Evolutionary conservation across 2,329 filamentous ascomycete genomes (phyloP), one percentile per base, ranked within the genome.

Genomic region (Colletotrichum shisoi): DNA sequence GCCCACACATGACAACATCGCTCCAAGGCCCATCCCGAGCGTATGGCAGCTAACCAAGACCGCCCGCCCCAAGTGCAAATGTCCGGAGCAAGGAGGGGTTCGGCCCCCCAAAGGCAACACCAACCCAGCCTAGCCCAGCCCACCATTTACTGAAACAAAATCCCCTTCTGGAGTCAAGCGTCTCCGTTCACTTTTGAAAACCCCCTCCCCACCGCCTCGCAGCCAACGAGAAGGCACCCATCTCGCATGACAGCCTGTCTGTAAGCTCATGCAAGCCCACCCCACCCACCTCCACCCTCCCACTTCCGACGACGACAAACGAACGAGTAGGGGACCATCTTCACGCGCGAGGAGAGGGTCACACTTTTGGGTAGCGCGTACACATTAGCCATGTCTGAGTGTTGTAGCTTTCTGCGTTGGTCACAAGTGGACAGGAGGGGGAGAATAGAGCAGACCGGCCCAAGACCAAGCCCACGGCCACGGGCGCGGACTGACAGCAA

Each of bases 181-280:
- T 17, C 40, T 46, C 31, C 24, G n/a, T 12, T 42, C 27, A 17
- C 40, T 44, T 45, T 27, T 45, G 24, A 42, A n/a, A 49, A 17
- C 9, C 15, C 40, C 48, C 51, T 39, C 40, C 9, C 11, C 7
- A n/a, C 13, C 61, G n/a, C 40, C 17, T 48, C 57, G 42, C 37
- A 64, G 54, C 64, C 64, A 67, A 67, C 64, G 64, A 67, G 64
- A 67, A 53, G 61, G 13, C 53, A n/a, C 39, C 60, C 60, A 59
- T 67, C 64, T 67, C 60, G 64, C 60, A 64, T 67, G 64, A 67
- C 64, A 64, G 42, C 53, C 64, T n/a, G 53, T 54, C 60, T 48
- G 60, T 67, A 59, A 67, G 64, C 64, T 67, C 60, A 49, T 34
- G 34, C 54, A 31, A 59, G 60, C 48, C 46, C 44, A 49, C 56